A percentile compares a stretch with the other conserved stretches of the same genome.
These are phyloP conservation scores for Casaregolazyma lundiana DNA, from an alignment of 1,139 yeast genomes.

Conservation along the genomic window DNA sequence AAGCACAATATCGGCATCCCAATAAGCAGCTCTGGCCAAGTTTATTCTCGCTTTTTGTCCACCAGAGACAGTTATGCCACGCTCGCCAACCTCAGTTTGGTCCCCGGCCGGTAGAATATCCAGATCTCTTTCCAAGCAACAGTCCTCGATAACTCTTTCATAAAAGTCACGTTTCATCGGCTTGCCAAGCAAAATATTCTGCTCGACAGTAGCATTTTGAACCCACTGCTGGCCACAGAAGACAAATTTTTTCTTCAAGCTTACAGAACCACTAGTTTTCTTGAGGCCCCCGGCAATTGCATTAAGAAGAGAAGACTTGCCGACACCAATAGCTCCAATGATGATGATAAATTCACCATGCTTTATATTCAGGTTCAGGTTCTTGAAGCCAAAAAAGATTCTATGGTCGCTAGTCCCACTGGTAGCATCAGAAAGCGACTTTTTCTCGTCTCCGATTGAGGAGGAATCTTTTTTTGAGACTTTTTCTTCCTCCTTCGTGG, in stretches of 20 bases:
- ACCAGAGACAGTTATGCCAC: conserved; percentile 88
- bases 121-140: conserved; percentile 66
- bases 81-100: conserved; percentile 82
- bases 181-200: conserved; percentile 70
- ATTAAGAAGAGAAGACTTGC: conserved; percentile 59
- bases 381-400: conserved; percentile 41
- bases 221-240: conserved; percentile 70
- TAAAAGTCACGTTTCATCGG: conserved; percentile 54
- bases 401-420: conserved; percentile 22
- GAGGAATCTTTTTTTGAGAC: conserved; percentile 8
- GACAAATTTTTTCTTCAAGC: conserved; percentile 36
- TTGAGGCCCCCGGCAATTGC: conserved; percentile 63
- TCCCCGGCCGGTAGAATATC: conserved; percentile 77
- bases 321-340: conserved; percentile 70
- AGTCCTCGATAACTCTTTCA: conserved; percentile 52
- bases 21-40: conserved; percentile 80
- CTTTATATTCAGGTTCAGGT: conserved; percentile 42
- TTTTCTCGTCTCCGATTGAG: conserved; percentile 22
- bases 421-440: background rate
- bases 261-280: conserved; percentile 44
- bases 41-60: conserved; percentile 89
- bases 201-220: conserved; percentile 73
- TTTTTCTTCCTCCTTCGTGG: background rate
- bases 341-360: conserved; percentile 62
- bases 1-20: conserved; percentile 58